A percentile compares a stretch with the other conserved stretches of the same genome.
Conservation (phyloP, 768 basidiomycete species). For the Dacryopinax spathularia region DNA sequence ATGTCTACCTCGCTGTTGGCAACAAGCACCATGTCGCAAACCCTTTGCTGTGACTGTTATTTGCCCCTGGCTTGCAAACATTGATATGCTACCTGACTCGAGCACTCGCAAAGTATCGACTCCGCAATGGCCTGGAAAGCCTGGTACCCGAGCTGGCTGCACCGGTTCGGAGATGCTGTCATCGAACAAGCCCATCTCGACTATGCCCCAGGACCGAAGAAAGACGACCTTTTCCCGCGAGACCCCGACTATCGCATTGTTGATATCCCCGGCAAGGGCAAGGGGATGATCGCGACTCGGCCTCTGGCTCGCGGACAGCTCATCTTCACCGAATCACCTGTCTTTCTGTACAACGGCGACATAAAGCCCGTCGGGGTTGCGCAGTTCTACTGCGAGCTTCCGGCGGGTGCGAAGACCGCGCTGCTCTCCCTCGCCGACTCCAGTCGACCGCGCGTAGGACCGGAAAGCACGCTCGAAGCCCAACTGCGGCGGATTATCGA, state of each 20-base stretch:
- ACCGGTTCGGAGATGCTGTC: neutral
- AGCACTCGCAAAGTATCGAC: neutral
- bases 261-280: constrained; percentile 4
- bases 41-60: neutral
- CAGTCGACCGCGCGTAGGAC: neutral
- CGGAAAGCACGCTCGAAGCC: neutral
- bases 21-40: neutral
- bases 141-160: neutral
- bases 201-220: neutral
- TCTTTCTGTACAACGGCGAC: constrained; percentile 1
- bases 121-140: neutral
- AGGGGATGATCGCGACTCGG: neutral
- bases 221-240: neutral
- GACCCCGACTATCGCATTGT: constrained; percentile 1
- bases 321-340: constrained; percentile 2
- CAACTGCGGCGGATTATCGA: neutral
- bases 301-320: neutral
- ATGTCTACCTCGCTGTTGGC: neutral
- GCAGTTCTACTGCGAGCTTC: constrained; percentile 1
- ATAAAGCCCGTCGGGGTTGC: neutral
- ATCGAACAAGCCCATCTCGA: neutral
- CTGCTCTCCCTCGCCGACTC: constrained; percentile 1
- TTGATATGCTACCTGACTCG: neutral
- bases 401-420: neutral
- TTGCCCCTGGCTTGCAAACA: neutral